A percentile compares a stretch with the other conserved stretches of the same genome.
Evolutionary conservation across 2,329 filamentous ascomycete genomes (phyloP).

Genomic region (Xylaria multiplex): DNA sequence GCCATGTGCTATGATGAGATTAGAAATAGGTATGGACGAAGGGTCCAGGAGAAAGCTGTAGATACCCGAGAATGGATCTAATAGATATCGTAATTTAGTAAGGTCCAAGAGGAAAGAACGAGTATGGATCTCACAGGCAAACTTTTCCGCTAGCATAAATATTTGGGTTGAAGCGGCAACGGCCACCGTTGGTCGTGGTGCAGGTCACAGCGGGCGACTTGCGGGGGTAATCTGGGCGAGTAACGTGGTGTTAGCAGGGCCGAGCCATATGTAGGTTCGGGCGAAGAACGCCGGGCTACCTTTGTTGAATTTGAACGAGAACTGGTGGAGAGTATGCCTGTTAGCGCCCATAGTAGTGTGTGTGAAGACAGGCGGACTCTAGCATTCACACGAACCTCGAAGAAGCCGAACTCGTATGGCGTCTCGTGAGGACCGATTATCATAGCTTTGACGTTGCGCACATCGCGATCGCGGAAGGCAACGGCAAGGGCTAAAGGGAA

Average conservation of each 20-base stretch:
- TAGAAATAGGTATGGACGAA: constrained; percentile 30
- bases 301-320: constrained; percentile 78
- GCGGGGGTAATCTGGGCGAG: constrained; percentile 79
- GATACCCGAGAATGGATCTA: constrained; percentile 86
- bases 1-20: constrained; percentile 77
- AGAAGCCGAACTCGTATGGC: constrained; percentile 97
- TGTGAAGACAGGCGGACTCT: neutral
- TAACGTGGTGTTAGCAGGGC: constrained; percentile 23
- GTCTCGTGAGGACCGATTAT: constrained; percentile 94
- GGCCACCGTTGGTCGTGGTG: constrained; percentile 87
- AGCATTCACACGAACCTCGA: constrained; percentile 72
- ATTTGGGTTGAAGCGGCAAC: constrained; percentile 94
- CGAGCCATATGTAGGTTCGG: constrained; percentile 1
- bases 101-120: neutral
- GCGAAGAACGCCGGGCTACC: constrained; percentile 59
- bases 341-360: constrained; percentile 43
- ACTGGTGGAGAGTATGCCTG: constrained; percentile 59
- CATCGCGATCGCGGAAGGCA: constrained; percentile 85
- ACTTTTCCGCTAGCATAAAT: constrained; percentile 93
- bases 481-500: constrained; percentile 77
- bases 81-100: constrained; percentile 19
- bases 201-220: constrained; percentile 71
- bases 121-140: constrained; percentile 76
- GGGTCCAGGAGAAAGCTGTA: constrained; percentile 32
- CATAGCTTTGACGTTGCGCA: constrained; percentile 85